Evolutionary conservation across 140 eudicot species (phyloP), one percentile per base, ranked within the genome.

Genomic region (Flaveria floridana): DNA sequence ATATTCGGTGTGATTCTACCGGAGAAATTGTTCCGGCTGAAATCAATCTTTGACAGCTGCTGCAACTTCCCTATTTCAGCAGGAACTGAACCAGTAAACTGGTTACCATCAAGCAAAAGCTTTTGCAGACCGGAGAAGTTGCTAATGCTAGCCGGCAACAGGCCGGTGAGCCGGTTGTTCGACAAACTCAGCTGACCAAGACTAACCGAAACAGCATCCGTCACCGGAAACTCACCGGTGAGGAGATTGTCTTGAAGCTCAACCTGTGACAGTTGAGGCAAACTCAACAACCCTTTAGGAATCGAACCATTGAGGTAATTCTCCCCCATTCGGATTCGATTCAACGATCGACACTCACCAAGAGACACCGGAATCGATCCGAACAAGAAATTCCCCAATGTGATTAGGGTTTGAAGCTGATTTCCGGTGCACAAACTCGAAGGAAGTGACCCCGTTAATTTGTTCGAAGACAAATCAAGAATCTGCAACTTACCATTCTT

Each of bases 201-300:
- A 46, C 30, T 83, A 18, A 57, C 77, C 4, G 91, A 82, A 21
- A 72, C 77, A 2, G 75, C 65, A 47, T 59, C 18, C 0, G 85
- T 80, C 52, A 57, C 82, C 30, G 91, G 91, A 39, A 87, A 84
- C 8, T 53, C 85, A 0, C 91, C 87, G 0, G 85, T 76, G 6
- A 87, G 80, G 12, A 82, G 82, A 75, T 87, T 87, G 44, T 82
- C 82, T 53, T 84, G 89, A 63, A 87, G 85, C 82, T 87, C 89
- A 44, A 84, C 85, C 70, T 84, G 87, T 9, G 87, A 62, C 0
- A 87, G 84, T 14, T 76, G 51, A 14, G 88, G 84, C 71, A 84
- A 80, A 57, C 86, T 84, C 6, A 83, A 65, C 19, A 86, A 37
- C 50, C 91, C 90, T 25, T 71, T 68, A 4, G 91, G 91, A 66